These are phyloP conservation scores for Phytophthora vignae DNA, from an alignment of 352 stramenopile genomes.

Conservation along the genomic window DNA sequence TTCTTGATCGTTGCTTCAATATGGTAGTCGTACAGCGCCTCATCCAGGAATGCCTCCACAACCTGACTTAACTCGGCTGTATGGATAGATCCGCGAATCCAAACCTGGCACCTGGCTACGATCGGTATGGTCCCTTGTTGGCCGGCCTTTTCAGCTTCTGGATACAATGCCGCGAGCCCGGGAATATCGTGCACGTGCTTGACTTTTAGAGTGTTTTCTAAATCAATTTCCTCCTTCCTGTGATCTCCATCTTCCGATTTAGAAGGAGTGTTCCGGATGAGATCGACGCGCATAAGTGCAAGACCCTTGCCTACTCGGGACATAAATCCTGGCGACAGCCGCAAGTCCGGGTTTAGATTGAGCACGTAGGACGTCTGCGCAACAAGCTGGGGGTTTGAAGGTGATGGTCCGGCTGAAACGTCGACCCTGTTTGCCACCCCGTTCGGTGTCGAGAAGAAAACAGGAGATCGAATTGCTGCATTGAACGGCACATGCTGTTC, in stretches of 20 bases:
- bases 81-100: constrained; percentile 76
- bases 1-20: constrained; percentile 69
- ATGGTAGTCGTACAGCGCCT: constrained; percentile 83
- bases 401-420: not conserved
- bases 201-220: not conserved
- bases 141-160: constrained; percentile 3
- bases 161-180: constrained; percentile 32
- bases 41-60: constrained; percentile 75
- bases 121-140: constrained; percentile 16
- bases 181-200: constrained; percentile 39
- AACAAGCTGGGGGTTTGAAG: constrained; percentile 33
- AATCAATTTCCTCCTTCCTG: constrained; percentile 4
- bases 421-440: constrained; percentile 2
- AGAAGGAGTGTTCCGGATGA: constrained; percentile 39
- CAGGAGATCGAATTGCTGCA: constrained; percentile 34
- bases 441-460: constrained; percentile 30
- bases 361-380: constrained; percentile 74
- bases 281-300: constrained; percentile 68
- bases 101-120: constrained; percentile 70
- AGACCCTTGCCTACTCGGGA: constrained; percentile 81
- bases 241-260: constrained; percentile 12
- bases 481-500: constrained; percentile 19
- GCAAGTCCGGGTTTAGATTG: constrained; percentile 87
- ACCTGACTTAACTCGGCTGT: constrained; percentile 58
- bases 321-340: constrained; percentile 78